Evolutionary conservation across 495 filamentous ascomycete genomes (phyloP).

Genomic region (Aspergillus hancockii): DNA sequence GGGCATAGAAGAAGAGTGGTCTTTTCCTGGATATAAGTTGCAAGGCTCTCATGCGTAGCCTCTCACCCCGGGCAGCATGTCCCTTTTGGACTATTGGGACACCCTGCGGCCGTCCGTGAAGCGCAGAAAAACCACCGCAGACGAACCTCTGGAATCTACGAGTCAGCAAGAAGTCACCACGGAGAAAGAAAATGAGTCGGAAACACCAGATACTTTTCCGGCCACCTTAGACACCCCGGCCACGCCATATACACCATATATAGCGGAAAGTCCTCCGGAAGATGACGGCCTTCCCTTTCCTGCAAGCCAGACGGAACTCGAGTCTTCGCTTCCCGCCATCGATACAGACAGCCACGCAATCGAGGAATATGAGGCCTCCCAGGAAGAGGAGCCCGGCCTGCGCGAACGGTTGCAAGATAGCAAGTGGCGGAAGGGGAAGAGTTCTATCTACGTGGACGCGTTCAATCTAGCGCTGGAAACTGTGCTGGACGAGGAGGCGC

Average conservation of each 20-base stretch:
- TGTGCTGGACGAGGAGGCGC: conserved; percentile 84
- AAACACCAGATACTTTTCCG: not conserved
- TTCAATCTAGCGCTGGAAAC: conserved; percentile 93
- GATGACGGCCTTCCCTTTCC: conserved; percentile 37
- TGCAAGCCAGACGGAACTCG: conserved; percentile 65
- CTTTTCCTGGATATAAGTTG: not conserved
- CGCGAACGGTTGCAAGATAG: conserved; percentile 53
- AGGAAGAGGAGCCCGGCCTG: conserved; percentile 35
- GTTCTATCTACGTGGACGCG: conserved; percentile 95
- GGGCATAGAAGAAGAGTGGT: not conserved
- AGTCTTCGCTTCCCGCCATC: conserved; percentile 71
- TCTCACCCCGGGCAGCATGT: conserved; percentile 29
- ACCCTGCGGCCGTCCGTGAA: conserved; percentile 38
- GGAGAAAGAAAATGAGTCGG: not conserved
- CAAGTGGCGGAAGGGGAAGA: conserved; percentile 64
- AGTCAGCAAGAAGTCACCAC: not conserved
- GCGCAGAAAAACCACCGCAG: conserved; percentile 28
- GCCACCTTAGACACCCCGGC: not conserved
- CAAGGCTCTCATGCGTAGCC: not conserved
- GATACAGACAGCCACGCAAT: conserved; percentile 70
- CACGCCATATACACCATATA: conserved; percentile 3
- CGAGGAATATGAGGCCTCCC: conserved; percentile 72
- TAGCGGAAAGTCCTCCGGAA: conserved; percentile 28
- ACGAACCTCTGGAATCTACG: not conserved
- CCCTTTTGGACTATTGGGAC: conserved; percentile 46